Conservation (phyloP, 148 eudicot species). For the Camellia japonica region DNA sequence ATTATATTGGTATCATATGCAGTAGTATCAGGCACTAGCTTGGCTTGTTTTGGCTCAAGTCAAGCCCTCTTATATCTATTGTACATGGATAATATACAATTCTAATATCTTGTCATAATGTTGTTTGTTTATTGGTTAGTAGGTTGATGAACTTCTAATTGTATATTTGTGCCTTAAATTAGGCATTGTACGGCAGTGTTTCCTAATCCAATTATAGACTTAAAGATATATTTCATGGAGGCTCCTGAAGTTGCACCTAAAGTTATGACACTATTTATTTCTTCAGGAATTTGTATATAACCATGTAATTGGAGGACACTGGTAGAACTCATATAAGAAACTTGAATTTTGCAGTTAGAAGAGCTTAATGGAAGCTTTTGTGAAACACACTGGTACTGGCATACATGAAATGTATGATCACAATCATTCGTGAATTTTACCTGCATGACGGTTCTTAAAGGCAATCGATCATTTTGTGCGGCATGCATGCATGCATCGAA, state of each 20-base stretch:
- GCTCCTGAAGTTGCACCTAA: not conserved
- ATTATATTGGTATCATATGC: no score
- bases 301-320: not conserved
- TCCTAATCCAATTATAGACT: not conserved
- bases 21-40: not conserved
- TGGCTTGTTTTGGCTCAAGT: no score
- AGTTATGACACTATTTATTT: not conserved
- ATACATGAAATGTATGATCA: not conserved
- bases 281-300: not conserved
- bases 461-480: slow-evolving; percentile 79
- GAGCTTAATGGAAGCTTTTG: not conserved
- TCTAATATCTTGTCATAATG: not conserved
- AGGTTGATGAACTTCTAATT: not conserved
- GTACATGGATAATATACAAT: not conserved
- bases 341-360: not conserved
- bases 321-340: not conserved
- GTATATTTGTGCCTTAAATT: not conserved
- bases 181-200: not conserved
- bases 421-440: slow-evolving; percentile 28
- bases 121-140: not conserved
- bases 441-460: slow-evolving; percentile 61
- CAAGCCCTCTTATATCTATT: not conserved
- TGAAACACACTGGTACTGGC: not conserved
- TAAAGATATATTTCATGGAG: not conserved
- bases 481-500: slow-evolving; percentile 75